Conservation (phyloP, 768 basidiomycete genomes). For the Lyophyllum decastes region DNA sequence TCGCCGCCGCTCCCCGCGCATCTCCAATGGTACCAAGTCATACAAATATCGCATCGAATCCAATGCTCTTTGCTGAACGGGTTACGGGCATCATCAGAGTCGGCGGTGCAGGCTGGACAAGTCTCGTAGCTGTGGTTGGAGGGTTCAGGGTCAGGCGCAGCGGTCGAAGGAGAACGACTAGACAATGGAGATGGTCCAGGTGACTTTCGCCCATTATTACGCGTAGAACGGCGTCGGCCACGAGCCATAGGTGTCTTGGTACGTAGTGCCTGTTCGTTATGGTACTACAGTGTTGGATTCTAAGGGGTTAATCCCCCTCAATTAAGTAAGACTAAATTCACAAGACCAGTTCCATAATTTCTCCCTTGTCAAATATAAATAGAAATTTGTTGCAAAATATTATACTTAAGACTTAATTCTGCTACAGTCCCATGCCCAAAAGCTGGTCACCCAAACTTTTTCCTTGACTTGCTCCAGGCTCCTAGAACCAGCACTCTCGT, state of each 20-base stretch:
- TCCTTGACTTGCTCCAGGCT: no score
- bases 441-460: no score
- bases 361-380: no score
- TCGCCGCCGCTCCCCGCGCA: conserved; percentile 71
- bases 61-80: conserved; percentile 65
- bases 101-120: conserved; percentile 56
- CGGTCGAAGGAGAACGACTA: conserved; percentile 27
- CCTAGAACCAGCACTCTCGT: no score
- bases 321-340: no score
- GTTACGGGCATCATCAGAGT: conserved; percentile 28
- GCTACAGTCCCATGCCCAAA: no score
- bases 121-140: conserved; percentile 24
- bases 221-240: conserved; percentile 42
- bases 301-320: no score
- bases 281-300: no score
- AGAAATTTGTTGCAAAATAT: no score
- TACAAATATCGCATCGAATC: conserved; percentile 83
- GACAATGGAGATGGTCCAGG: conserved; percentile 32
- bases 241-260: conserved; percentile 41
- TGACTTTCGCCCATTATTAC: conserved; percentile 35
- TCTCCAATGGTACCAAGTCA: conserved; percentile 83
- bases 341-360: no score
- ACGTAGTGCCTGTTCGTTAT: no score
- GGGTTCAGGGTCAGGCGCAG: conserved; percentile 23
- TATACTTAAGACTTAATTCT: no score